Conservation (phyloP, 345 rosid species). For the Chamaenerion angustifolium region DNA sequence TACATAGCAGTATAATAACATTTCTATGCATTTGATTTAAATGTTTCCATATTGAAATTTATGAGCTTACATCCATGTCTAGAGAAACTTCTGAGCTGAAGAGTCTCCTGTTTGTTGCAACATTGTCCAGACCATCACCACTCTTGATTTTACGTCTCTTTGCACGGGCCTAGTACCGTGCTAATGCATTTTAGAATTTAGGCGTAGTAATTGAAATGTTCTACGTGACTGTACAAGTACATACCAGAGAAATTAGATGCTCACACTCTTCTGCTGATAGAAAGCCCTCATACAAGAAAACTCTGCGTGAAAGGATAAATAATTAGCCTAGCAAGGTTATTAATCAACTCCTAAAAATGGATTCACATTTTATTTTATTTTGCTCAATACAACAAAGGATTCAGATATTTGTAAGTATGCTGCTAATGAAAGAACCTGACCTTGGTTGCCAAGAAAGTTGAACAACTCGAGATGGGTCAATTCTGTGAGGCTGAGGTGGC, state of each 20-base stretch:
- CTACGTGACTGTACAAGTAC: constrained; percentile 3
- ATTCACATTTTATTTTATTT: too few relatives aligned
- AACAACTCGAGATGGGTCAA: constrained; percentile 53
- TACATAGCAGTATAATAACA: too few relatives aligned
- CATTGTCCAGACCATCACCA: constrained; percentile 13
- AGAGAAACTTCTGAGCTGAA: constrained; percentile 20
- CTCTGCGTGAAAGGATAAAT: constrained; percentile 33
- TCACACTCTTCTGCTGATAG: constrained; percentile 66
- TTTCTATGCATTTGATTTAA: too few relatives aligned
- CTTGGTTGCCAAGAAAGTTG: constrained; percentile 89
- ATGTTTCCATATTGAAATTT: neutral
- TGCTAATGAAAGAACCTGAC: constrained; percentile 53
- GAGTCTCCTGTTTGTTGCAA: constrained; percentile 16
- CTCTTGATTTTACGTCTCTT: constrained; percentile 9
- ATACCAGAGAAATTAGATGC: constrained; percentile 58
- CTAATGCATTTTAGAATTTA: constrained; percentile 5
- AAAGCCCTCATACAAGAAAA: constrained; percentile 55
- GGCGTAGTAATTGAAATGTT: neutral
- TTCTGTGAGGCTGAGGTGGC: constrained; percentile 20
- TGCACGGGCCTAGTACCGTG: constrained; percentile 23
- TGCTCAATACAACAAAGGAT: too few relatives aligned
- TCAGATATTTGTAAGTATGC: neutral
- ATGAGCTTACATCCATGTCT: constrained; percentile 27
- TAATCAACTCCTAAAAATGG: neutral
- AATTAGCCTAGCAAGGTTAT: constrained; percentile 7